Conservation (phyloP, 345 rosid genomes). For the Eucalyptus marginata region DNA sequence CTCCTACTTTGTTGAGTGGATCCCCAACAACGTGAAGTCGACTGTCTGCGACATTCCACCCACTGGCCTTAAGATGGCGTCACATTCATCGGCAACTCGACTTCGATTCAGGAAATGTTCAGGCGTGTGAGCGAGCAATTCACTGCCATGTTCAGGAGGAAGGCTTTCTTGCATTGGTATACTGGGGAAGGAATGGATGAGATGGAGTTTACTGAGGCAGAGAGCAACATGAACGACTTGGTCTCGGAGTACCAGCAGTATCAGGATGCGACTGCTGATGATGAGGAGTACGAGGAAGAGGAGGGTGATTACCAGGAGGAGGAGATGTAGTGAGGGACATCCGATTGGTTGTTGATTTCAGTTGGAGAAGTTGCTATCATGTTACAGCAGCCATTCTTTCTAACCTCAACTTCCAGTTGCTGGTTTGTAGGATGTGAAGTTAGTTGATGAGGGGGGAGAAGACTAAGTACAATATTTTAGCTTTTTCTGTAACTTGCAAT, state of each 20-base stretch:
- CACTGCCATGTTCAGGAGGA: constrained; percentile 29
- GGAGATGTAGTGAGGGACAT: background rate
- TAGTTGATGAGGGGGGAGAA: background rate
- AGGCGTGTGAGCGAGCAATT: constrained; percentile 68
- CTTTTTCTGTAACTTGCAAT: background rate
- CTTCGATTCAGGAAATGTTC: constrained; percentile 74
- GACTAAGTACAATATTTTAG: background rate
- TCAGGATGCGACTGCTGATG: constrained; percentile 74
- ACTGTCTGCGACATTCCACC: constrained; percentile 76
- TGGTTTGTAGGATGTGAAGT: constrained; percentile 1
- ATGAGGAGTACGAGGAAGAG: constrained; percentile 56
- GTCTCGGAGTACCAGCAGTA: constrained; percentile 73
- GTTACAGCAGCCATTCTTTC: background rate
- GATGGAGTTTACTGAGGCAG: constrained; percentile 42
- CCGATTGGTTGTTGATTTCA: background rate
- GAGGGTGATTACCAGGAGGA: constrained; percentile 27
- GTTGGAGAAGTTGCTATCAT: background rate
- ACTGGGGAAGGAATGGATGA: constrained; percentile 32
- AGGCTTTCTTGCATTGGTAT: constrained; percentile 35
- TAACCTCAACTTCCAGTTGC: constrained; percentile 23
- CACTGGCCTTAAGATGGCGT: constrained; percentile 63
- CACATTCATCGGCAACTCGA: constrained; percentile 68
- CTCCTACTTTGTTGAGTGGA: constrained; percentile 31
- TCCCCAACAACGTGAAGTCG: constrained; percentile 58
- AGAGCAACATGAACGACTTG: constrained; percentile 72